These are phyloP conservation scores for Pseudocercospora fuligena DNA, from an alignment of 2,329 filamentous ascomycete genomes.

Conservation along the genomic window DNA sequence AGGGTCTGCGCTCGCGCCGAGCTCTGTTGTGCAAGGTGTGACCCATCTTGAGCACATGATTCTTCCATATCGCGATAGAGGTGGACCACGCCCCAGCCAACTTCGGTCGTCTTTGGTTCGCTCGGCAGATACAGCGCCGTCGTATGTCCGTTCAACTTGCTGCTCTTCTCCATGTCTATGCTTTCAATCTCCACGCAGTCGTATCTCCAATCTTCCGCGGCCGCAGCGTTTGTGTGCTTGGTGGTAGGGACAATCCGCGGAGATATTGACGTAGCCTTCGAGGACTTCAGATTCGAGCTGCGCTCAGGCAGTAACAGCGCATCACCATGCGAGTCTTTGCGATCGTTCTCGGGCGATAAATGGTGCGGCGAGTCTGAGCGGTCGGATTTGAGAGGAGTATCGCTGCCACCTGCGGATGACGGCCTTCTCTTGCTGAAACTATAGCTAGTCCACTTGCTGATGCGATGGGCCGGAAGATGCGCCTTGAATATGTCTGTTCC, in stretches of 20 bases:
- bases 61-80: constrained; percentile 87
- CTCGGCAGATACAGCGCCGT: constrained; percentile 80
- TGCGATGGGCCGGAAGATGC: constrained; percentile 49
- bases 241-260: constrained; percentile 39
- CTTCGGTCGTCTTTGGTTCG: constrained; percentile 71
- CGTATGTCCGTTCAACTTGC: constrained; percentile 60
- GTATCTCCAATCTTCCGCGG: constrained; percentile 76
- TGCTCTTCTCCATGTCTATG: constrained; percentile 68
- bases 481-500: constrained; percentile 53
- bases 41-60: constrained; percentile 64
- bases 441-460: constrained; percentile 43
- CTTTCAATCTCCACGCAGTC: constrained; percentile 78
- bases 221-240: constrained; percentile 53
- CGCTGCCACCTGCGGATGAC: constrained; percentile 10
- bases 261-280: constrained; percentile 38
- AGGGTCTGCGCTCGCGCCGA: constrained; percentile 29
- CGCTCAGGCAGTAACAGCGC: constrained; percentile 43
- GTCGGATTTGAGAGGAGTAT: constrained; percentile 19
- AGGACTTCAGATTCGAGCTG: constrained; percentile 41
- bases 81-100: constrained; percentile 92
- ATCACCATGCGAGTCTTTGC: constrained; percentile 40
- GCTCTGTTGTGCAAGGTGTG: constrained; percentile 44
- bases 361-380: constrained; percentile 25
- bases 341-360: constrained; percentile 26
- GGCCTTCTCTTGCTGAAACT: constrained; percentile 23